Percentiles rank a stretch among this genome's conserved stretches.
Conservation (phyloP, 225 moss, liverwort and hornwort species). For the Takakia lepidozioides region DNA sequence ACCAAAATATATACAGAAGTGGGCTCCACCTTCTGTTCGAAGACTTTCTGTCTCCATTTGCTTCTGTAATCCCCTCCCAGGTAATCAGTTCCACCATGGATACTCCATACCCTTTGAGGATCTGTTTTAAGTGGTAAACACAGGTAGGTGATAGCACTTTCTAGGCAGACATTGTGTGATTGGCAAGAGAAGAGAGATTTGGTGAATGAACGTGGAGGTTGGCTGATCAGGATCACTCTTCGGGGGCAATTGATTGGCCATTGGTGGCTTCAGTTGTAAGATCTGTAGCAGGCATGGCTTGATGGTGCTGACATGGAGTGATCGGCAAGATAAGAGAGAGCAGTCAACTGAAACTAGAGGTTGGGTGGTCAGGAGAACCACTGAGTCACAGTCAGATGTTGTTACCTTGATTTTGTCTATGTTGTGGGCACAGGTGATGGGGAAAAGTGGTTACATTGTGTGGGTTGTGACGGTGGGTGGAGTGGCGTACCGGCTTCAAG, state of each 20-base stretch:
- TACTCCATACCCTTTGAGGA: too few relatives aligned
- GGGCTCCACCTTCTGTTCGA: slow-evolving; percentile 55
- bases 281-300: too few relatives aligned
- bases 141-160: slow-evolving; percentile 5
- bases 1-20: slow-evolving; percentile 42
- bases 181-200: slow-evolving; percentile 10
- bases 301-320: too few relatives aligned
- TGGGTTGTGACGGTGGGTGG: slow-evolving; percentile 45
- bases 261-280: too few relatives aligned
- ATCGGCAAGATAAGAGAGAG: too few relatives aligned
- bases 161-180: slow-evolving; percentile 9
- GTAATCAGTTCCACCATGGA: slow-evolving; percentile 10
- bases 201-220: slow-evolving; percentile 10
- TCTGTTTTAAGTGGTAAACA: slow-evolving; percentile 5
- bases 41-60: slow-evolving; percentile 43
- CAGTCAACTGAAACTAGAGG: too few relatives aligned
- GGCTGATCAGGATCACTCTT: neutral
- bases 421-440: slow-evolving; percentile 16
- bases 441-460: slow-evolving; percentile 37
- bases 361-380: neutral
- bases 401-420: neutral
- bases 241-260: neutral
- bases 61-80: slow-evolving; percentile 38
- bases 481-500: slow-evolving; percentile 35
- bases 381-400: neutral